Conservation (phyloP, 1,284 basidiomycete genomes). For the Waitea zeae region DNA sequence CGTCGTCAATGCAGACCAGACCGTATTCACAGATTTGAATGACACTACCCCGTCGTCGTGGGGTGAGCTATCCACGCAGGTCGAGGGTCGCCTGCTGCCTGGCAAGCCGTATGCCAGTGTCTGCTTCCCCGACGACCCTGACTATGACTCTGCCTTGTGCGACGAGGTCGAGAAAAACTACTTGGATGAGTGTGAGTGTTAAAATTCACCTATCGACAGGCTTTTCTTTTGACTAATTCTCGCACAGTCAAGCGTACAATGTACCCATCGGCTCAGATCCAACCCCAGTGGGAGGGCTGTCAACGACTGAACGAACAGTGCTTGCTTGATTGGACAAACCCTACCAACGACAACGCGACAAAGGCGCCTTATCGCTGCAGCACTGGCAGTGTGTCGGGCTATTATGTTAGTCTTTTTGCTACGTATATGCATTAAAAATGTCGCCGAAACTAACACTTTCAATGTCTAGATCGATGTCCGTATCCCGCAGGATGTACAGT, state of each 20-base stretch:
- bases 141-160: no score
- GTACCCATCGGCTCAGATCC: neutral
- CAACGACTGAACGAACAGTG: slow-evolving; percentile 12
- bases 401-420: neutral
- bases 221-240: no score
- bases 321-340: slow-evolving; percentile 10
- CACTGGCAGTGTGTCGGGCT: slow-evolving; percentile 1
- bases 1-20: no score
- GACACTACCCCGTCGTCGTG: no score
- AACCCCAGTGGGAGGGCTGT: slow-evolving; percentile 15
- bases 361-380: neutral
- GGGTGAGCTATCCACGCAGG: no score
- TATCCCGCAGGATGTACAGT: slow-evolving; percentile 18
- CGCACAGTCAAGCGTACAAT: neutral
- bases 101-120: no score
- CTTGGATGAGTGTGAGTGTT: neutral
- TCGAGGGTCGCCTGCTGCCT: no score
- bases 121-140: no score
- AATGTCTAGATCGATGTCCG: slow-evolving; percentile 23
- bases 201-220: no score
- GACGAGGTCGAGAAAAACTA: no score
- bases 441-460: neutral
- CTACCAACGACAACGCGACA: slow-evolving; percentile 5
- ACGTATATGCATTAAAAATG: neutral
- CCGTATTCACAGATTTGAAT: no score